Conservation (phyloP, 768 basidiomycete genomes). For the Chlorophyllum brunneum region DNA sequence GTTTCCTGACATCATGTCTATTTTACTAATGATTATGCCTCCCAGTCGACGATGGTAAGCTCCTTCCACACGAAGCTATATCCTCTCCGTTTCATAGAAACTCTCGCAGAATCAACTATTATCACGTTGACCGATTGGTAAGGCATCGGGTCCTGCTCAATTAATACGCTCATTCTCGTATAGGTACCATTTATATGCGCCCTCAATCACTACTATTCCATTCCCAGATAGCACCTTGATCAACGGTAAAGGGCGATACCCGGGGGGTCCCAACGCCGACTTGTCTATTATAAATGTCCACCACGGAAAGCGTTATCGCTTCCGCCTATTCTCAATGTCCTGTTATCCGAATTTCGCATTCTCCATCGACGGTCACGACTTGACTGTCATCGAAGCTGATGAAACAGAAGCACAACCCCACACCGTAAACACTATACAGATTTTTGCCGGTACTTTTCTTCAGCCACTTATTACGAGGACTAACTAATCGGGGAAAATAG, state of each 20-base stretch:
- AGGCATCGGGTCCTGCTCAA: not conserved
- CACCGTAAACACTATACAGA: slow-evolving; percentile 35
- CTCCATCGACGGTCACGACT: slow-evolving; percentile 38
- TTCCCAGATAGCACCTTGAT: slow-evolving; percentile 41
- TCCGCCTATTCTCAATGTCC: slow-evolving; percentile 48
- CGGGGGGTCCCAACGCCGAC: slow-evolving; percentile 32
- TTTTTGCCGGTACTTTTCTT: slow-evolving; percentile 33
- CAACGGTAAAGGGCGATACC: slow-evolving; percentile 47
- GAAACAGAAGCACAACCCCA: slow-evolving; percentile 29
- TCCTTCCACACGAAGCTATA: too few relatives aligned
- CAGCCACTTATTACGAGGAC: not conserved
- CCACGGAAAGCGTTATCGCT: slow-evolving; percentile 42
- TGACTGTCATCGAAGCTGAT: slow-evolving; percentile 41
- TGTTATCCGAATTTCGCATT: slow-evolving; percentile 44
- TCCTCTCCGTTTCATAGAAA: slow-evolving; percentile 14
- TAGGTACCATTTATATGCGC: slow-evolving; percentile 34
- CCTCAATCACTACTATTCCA: slow-evolving; percentile 17
- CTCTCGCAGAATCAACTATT: slow-evolving; percentile 28
- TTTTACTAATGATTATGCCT: not conserved
- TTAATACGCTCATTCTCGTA: not conserved
- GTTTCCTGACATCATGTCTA: not conserved
- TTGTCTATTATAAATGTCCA: slow-evolving; percentile 44
- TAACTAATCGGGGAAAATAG: slow-evolving; percentile 19
- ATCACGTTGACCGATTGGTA: slow-evolving; percentile 52
- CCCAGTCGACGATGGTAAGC: not conserved